Evolutionary conservation across 2,329 filamentous ascomycete species (phyloP).

Genomic region (Pseudogymnoascus sp.): DNA sequence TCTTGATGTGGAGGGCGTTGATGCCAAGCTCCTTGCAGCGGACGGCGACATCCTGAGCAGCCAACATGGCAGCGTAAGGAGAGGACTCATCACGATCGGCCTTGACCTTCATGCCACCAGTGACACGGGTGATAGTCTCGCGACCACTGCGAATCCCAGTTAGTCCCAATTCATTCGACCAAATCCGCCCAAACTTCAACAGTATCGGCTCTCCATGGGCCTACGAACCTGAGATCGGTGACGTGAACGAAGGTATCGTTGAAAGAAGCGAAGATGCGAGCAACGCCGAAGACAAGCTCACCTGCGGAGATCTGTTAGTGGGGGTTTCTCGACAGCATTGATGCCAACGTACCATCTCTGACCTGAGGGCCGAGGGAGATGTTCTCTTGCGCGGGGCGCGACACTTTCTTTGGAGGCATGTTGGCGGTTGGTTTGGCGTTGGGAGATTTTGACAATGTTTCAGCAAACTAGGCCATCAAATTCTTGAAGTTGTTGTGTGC

Average conservation of each 20-base stretch:
- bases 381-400: constrained; percentile 85
- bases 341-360: constrained; percentile 67
- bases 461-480: neutral
- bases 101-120: constrained; percentile 99
- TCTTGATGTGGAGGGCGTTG: constrained; percentile 99
- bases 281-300: constrained; percentile 72
- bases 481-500: constrained; percentile 9
- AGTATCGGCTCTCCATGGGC: constrained; percentile 15
- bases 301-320: constrained; percentile 34
- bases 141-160: constrained; percentile 79
- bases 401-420: constrained; percentile 93
- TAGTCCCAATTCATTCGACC: constrained; percentile 43
- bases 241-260: constrained; percentile 80
- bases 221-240: constrained; percentile 87
- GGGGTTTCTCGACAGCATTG: constrained; percentile 8
- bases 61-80: constrained; percentile 99
- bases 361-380: constrained; percentile 96
- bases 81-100: constrained; percentile 99
- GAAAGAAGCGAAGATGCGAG: constrained; percentile 71
- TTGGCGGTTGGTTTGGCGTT: constrained; percentile 39
- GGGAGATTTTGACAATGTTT: constrained; percentile 10
- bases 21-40: constrained; percentile 81
- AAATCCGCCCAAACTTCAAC: constrained; percentile 20
- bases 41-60: constrained; percentile 92
- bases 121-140: constrained; percentile 99